These are phyloP conservation scores for Dillenia suffruticosa DNA, from an alignment of 164 flowering plant species.

Conservation along the genomic window DNA sequence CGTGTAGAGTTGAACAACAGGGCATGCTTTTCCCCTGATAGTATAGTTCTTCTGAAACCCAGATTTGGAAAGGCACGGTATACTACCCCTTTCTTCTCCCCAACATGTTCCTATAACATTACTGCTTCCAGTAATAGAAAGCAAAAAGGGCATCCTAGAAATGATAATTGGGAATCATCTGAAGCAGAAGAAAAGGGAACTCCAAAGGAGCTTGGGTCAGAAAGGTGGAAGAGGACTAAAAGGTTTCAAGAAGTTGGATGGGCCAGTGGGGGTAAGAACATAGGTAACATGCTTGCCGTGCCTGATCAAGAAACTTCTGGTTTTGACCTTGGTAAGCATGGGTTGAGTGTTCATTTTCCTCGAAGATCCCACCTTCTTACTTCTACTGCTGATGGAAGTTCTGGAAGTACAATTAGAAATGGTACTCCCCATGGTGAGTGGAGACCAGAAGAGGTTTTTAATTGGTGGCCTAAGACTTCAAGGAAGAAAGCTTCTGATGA, in stretches of 20 bases:
- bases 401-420: slow-evolving; percentile 16
- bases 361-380: slow-evolving; percentile 54
- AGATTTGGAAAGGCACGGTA: slow-evolving; percentile 36
- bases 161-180: slow-evolving; percentile 12
- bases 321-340: slow-evolving; percentile 18
- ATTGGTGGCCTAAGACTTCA: slow-evolving; percentile 17
- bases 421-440: slow-evolving; percentile 28
- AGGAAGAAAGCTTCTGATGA: slow-evolving; percentile 5
- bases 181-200: slow-evolving; percentile 12
- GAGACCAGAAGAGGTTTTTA: slow-evolving; percentile 20
- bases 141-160: slow-evolving; percentile 16
- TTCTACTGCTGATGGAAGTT: slow-evolving; percentile 25
- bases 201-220: slow-evolving; percentile 20
- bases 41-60: slow-evolving; percentile 89
- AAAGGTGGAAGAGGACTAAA: slow-evolving; percentile 62
- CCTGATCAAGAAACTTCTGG: slow-evolving; percentile 39
- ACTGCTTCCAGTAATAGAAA: slow-evolving; percentile 22
- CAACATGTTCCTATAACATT: slow-evolving; percentile 25
- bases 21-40: slow-evolving; percentile 29
- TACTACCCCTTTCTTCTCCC: slow-evolving; percentile 16
- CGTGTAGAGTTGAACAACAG: background rate
- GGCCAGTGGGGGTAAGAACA: slow-evolving; percentile 46
- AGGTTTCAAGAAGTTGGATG: slow-evolving; percentile 36
- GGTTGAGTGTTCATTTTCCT: slow-evolving; percentile 10
- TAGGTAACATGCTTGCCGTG: slow-evolving; percentile 82